A percentile compares a stretch with the other conserved stretches of the same genome.
Conservation (phyloP, 306 rosid genomes). For the Sindora glabra region DNA sequence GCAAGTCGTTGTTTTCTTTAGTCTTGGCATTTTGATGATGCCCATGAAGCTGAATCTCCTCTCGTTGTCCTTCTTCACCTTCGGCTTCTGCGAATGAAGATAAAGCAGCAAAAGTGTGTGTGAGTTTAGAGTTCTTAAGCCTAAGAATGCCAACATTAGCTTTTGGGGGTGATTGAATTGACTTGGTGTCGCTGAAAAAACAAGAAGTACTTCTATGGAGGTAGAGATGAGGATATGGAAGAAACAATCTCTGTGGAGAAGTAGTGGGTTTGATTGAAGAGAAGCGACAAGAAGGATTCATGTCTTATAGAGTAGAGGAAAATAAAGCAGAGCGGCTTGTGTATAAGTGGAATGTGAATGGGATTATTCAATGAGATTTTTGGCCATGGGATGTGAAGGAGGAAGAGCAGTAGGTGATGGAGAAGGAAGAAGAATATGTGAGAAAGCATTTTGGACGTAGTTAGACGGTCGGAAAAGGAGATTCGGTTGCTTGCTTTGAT, state of each 20-base stretch:
- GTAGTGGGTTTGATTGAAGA: constrained; percentile 41
- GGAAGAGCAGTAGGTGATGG: constrained; percentile 1
- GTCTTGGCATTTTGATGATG: constrained; percentile 14
- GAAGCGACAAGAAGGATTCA: constrained; percentile 55
- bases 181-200: constrained; percentile 20
- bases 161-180: constrained; percentile 7
- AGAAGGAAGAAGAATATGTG: neutral
- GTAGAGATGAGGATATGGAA: constrained; percentile 18
- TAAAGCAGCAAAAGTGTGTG: constrained; percentile 54
- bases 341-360: neutral
- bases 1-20: constrained; percentile 6
- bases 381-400: constrained; percentile 44
- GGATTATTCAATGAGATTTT: constrained; percentile 48
- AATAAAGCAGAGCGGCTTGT: neutral
- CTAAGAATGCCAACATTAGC: constrained; percentile 15
- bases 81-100: constrained; percentile 77
- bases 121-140: constrained; percentile 22
- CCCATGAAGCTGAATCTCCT: constrained; percentile 8
- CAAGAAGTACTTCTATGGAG: constrained; percentile 14
- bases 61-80: constrained; percentile 28
- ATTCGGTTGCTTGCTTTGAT: constrained; percentile 19
- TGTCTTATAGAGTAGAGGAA: constrained; percentile 11
- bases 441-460: constrained; percentile 11
- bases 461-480: constrained; percentile 9
- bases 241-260: constrained; percentile 14